These are phyloP conservation scores for Quercus aquifolioides DNA, from an alignment of 306 rosid species.

Conservation along the genomic window DNA sequence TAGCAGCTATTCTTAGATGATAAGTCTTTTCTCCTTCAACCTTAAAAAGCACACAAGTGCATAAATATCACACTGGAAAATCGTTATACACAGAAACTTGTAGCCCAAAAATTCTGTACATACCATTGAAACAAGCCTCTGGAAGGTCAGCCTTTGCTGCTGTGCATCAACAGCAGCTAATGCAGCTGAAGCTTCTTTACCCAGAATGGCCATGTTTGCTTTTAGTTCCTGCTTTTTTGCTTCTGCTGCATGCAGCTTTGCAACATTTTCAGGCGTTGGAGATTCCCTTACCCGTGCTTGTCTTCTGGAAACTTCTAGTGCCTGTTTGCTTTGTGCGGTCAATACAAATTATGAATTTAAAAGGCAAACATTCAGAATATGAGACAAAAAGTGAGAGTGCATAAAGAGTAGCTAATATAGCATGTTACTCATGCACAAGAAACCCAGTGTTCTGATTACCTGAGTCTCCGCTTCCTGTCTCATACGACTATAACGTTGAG, in stretches of 20 bases:
- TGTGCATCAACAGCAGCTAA: constrained; percentile 95
- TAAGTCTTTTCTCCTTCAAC: constrained; percentile 89
- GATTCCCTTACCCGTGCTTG: constrained; percentile 75
- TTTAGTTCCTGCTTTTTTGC: constrained; percentile 79
- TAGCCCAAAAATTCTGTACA: constrained; percentile 22
- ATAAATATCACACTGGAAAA: constrained; percentile 20
- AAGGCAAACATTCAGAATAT: not conserved
- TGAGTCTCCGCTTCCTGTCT: constrained; percentile 92
- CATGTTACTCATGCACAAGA: not conserved
- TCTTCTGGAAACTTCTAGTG: constrained; percentile 72
- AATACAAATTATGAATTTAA: constrained; percentile 20
- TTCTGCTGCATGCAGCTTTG: constrained; percentile 89
- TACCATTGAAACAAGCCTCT: constrained; percentile 99
- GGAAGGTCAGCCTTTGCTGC: constrained; percentile 94
- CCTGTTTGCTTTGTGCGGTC: constrained; percentile 49
- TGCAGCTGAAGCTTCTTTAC: constrained; percentile 92
- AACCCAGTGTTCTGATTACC: constrained; percentile 30
- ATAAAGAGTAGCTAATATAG: not conserved
- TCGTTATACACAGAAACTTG: not conserved
- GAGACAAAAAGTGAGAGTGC: constrained; percentile 1
- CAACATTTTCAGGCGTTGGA: constrained; percentile 74
- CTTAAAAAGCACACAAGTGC: constrained; percentile 40
- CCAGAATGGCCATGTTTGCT: constrained; percentile 92
- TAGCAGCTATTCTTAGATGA: constrained; percentile 86
- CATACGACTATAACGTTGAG: constrained; percentile 94